Evolutionary conservation across 2,329 filamentous ascomycete species (phyloP).

Genomic region (Aaosphaeria arxii): DNA sequence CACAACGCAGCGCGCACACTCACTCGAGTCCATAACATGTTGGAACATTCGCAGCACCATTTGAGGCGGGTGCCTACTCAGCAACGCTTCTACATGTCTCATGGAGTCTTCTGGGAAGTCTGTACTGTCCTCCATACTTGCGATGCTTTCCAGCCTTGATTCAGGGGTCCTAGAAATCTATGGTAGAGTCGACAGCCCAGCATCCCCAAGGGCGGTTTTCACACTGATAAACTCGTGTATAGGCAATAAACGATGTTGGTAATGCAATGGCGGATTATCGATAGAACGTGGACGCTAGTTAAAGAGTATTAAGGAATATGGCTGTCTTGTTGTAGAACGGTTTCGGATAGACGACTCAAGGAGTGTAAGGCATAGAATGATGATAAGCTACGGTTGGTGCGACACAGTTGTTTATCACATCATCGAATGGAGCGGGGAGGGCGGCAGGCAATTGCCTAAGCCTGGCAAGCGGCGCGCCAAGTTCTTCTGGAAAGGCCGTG

Average conservation of each 20-base stretch:
- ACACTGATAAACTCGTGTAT: no score
- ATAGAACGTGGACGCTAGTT: no score
- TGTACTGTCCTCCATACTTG: conserved; percentile 31
- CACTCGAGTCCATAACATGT: conserved; percentile 34
- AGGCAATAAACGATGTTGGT: no score
- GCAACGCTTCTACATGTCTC: conserved; percentile 35
- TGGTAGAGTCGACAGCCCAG: no score
- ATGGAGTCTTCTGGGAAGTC: conserved; percentile 37
- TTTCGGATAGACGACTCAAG: neutral
- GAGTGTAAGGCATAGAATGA: conserved; percentile 15
- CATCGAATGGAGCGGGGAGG: conserved; percentile 32
- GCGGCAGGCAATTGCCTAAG: conserved; percentile 35
- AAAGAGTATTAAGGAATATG: no score
- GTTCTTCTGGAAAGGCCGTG: conserved; percentile 36
- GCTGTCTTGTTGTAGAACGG: no score
- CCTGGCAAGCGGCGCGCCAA: conserved; percentile 36
- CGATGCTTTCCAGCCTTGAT: conserved; percentile 1
- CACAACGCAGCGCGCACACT: conserved; percentile 6
- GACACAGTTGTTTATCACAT: conserved; percentile 37
- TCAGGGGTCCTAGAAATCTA: no score
- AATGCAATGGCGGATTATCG: no score
- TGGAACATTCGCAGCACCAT: conserved; percentile 36
- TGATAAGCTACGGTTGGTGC: conserved; percentile 22
- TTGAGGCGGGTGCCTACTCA: conserved; percentile 34
- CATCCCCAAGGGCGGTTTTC: no score